Evolutionary conservation across 768 basidiomycete species (phyloP).

Genomic region (Leccinum subgranulosum): DNA sequence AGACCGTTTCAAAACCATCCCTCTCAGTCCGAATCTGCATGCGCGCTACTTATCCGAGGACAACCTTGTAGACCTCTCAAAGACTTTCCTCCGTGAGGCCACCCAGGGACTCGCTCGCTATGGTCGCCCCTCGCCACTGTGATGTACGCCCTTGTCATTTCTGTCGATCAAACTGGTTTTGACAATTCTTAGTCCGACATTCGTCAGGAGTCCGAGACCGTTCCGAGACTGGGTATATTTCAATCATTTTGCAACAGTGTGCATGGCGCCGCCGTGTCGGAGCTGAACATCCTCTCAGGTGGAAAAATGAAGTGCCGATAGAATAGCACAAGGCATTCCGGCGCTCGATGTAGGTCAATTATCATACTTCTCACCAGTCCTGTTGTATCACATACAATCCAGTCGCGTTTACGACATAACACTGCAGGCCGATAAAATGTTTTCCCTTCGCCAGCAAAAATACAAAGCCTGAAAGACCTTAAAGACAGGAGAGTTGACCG

Average conservation of each 20-base stretch:
- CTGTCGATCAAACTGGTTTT: not conserved
- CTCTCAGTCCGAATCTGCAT: conserved; percentile 4
- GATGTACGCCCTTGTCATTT: conserved; percentile 53
- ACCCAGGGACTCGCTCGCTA: conserved; percentile 68
- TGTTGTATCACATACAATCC: conserved; percentile 4
- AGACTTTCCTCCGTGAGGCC: conserved; percentile 80
- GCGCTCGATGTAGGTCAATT: conserved; percentile 55
- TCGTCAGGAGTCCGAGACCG: conserved; percentile 96
- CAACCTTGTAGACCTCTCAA: conserved; percentile 64
- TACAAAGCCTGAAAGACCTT: conserved; percentile 92
- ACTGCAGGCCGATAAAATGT: conserved; percentile 88
- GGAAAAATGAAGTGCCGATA: no score
- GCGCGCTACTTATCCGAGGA: conserved; percentile 51
- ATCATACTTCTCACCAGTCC: not conserved
- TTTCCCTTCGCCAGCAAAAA: conserved; percentile 90
- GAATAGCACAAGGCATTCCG: no score
- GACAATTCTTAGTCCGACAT: conserved; percentile 66
- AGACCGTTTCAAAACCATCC: not conserved
- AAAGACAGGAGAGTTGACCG: conserved; percentile 87
- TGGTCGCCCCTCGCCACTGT: conserved; percentile 84
- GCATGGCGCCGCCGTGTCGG: no score
- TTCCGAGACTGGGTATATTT: conserved; percentile 80
- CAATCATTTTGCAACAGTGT: not conserved
- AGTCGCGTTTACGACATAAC: conserved; percentile 95
- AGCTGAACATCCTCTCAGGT: no score